Evolutionary conservation across 352 stramenopile species (phyloP), one percentile per base, ranked within the genome.

Genomic region (Globisporangium heterothallicum): DNA sequence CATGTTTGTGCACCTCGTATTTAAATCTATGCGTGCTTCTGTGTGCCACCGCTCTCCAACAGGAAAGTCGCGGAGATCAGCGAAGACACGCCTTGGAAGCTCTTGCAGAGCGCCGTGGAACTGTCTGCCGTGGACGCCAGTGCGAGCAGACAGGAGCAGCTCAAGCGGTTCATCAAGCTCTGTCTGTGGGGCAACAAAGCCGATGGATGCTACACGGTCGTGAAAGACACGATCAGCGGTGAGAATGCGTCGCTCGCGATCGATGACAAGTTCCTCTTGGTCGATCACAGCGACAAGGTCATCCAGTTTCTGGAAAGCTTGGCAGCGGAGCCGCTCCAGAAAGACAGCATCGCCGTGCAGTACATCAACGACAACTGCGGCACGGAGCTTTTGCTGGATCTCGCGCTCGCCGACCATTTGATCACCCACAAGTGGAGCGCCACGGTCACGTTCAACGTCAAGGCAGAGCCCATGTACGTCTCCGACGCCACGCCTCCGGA

Each of bases 301-400:
- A 67, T 83, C 19, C 16, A 45, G 8, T 75, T 70, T 30, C 52
- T 86, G 14, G 57, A 78, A 29, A n/a, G 49, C 8, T 54, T 68
- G n/a, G 27, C 55, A 0, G 0, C 18, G 4, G 32, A 42, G 24
- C n/a, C n/a, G n/a, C n/a, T n/a, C n/a, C 36, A 54, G 16, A 8
- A 53, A 42, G 18, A n/a, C 24, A 18, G 40, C 70, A 24, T 56
- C 54, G 2, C 32, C 32, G 61, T 86, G 4, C 69, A 88, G 46
- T 88, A 66, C 42, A 85, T 91, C 56, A 91, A 88, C 50, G 80
- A 91, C 62, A 91, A 91, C 63, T 84, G 75, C 53, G 80, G 77
- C 42, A 87, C 75, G 0, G 77, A 91, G 52, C 49, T 91, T 36
- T 53, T 91, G 43, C 50, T 91, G 1, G 79, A 91, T 41, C 44